Percentiles rank a stretch among this genome's conserved stretches.
These are phyloP conservation scores for Ogataea kodamae DNA, from an alignment of 805 yeast species.

Conservation along the genomic window DNA sequence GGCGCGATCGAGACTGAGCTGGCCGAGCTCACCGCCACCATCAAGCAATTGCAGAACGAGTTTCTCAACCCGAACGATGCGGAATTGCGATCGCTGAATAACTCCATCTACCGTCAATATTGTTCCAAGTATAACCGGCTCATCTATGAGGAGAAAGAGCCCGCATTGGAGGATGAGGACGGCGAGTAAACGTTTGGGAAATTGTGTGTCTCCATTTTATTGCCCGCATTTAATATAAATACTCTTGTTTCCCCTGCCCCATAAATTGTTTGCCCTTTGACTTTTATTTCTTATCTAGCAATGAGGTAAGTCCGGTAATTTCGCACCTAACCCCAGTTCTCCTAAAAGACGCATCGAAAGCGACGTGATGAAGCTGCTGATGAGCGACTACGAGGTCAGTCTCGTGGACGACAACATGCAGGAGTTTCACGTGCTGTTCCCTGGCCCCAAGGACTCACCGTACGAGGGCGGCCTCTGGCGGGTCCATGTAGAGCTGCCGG, in stretches of 20 bases:
- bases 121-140: conserved; percentile 15
- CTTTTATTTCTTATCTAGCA: conserved; percentile 13
- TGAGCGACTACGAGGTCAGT: conserved; percentile 89
- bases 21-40: conserved; percentile 10
- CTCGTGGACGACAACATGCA: conserved; percentile 80
- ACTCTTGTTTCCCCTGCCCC: too few relatives aligned
- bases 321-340: conserved; percentile 40
- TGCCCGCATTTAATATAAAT: too few relatives aligned
- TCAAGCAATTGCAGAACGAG: conserved; percentile 21
- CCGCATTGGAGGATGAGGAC: too few relatives aligned
- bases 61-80: conserved; percentile 22
- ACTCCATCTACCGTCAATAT: conserved; percentile 21
- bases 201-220: too few relatives aligned
- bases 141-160: conserved; percentile 26
- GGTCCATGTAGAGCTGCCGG: conserved; percentile 89
- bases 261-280: conserved; percentile 10
- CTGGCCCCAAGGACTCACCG: conserved; percentile 85
- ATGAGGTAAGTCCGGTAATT: conserved; percentile 15
- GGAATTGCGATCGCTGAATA: conserved; percentile 16
- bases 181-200: too few relatives aligned
- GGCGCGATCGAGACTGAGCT: conserved; percentile 13
- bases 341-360: conserved; percentile 83
- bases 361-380: conserved; percentile 92
- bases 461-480: conserved; percentile 90
- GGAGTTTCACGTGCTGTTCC: conserved; percentile 79